Evolutionary conservation across 352 stramenopile species (phyloP).

Genomic region (Pythium sukuiense): DNA sequence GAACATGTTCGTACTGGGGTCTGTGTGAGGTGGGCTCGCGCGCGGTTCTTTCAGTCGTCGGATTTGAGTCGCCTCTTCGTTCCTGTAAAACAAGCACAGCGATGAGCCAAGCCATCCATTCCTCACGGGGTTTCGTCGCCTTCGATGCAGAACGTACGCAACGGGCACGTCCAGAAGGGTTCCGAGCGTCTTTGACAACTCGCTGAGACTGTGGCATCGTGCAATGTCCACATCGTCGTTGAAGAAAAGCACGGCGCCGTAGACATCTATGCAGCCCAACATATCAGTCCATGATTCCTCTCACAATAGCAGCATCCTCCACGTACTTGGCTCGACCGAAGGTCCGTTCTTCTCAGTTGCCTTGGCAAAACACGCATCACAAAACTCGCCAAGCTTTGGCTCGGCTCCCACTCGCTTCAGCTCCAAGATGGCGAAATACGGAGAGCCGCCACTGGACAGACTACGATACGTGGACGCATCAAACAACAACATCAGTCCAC

Average conservation of each 20-base stretch:
- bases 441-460: conserved; percentile 27
- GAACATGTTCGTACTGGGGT: conserved; percentile 30
- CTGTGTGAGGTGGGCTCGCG: background rate
- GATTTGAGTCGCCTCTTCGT: conserved; percentile 12
- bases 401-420: conserved; percentile 31
- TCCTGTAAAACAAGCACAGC: conserved; percentile 1
- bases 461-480: background rate
- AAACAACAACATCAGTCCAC: background rate
- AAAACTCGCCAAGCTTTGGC: conserved; percentile 46
- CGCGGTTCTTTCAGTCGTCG: background rate
- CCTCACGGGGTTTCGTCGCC: background rate
- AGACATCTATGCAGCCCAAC: conserved; percentile 40
- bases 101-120: background rate
- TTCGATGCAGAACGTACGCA: conserved; percentile 33
- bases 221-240: conserved; percentile 60
- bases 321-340: conserved; percentile 37
- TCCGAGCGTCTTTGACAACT: conserved; percentile 37
- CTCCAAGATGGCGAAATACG: conserved; percentile 60
- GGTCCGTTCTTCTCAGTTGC: conserved; percentile 33
- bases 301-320: background rate
- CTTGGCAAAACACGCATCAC: conserved; percentile 55
- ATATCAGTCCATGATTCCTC: background rate
- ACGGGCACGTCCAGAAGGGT: conserved; percentile 37
- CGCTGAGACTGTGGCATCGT: conserved; percentile 58
- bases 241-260: conserved; percentile 65